Evolutionary conservation across 805 yeast genomes (phyloP), one percentile per base, ranked within the genome.

Genomic region (Cyberlindnera maclurae): DNA sequence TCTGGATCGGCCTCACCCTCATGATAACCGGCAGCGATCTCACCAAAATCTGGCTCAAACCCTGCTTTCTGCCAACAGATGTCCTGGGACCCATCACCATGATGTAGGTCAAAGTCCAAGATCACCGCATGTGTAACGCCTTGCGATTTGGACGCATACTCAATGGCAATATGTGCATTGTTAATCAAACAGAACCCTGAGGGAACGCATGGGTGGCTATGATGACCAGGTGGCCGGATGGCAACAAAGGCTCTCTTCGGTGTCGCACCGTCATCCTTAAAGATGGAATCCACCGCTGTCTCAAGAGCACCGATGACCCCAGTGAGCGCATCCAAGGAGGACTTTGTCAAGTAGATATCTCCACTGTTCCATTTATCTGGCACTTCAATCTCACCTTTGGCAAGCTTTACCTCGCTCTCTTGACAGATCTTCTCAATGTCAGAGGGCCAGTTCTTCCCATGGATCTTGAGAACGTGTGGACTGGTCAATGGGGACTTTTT

Each of bases 61-160:
- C 86, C 85, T 1, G 83, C 83, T 45, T 84, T 67, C 50, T 77
- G 79, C 88, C 89, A 85, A 50, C 89, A 78, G 20, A 85, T 80
- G 57, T 85, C 94, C 51, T 86, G 95, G 6, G 85, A 73, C 12
- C 95, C 95, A 59, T 85, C 95, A 13, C 95, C 95, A 54, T 85
- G 95, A 54, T 85, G 95, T 31, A 85, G 65, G 57, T 85, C 95
- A 45, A 86, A 80, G 57, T 85, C 95, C 24, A 85, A 60, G 15
- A 85, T 81, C 1, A 82, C 88, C 13, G 87, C 87, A 61, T 85
- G 95, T 1, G 90, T 79, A 3, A 85, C 77, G 2, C 68, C 76
- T 50, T 81, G 74, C 7, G 65, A 57, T 31, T 65, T 72, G 38
- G 67, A 70, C 1, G 94, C 94, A 53, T 85, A 85, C 51, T 83